Conservation (phyloP, 2,329 filamentous ascomycete genomes). For the Rasamsonia emersonii region DNA sequence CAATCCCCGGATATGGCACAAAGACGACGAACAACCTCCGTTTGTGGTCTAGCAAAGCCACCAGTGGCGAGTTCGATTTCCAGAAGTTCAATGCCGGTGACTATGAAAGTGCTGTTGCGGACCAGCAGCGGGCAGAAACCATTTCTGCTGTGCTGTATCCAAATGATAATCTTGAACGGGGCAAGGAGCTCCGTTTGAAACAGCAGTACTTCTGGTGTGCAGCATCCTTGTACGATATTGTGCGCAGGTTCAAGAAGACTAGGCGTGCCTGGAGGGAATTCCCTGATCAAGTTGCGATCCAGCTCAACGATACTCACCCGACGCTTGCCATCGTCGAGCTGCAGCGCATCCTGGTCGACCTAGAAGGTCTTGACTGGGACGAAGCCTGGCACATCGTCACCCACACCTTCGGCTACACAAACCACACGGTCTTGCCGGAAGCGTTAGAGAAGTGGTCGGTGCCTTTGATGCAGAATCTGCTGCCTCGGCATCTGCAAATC, state of each 20-base stretch:
- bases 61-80: constrained; percentile 96
- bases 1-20: constrained; percentile 83
- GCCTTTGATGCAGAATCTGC: constrained; percentile 78
- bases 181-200: constrained; percentile 95
- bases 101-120: constrained; percentile 95
- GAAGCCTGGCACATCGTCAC: constrained; percentile 78
- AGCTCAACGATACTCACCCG: constrained; percentile 96
- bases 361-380: constrained; percentile 89
- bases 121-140: constrained; percentile 96
- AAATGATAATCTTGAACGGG: constrained; percentile 92
- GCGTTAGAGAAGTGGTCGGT: constrained; percentile 98
- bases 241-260: constrained; percentile 96
- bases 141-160: constrained; percentile 97
- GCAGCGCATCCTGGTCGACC: constrained; percentile 81
- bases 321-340: constrained; percentile 94
- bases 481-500: constrained; percentile 90
- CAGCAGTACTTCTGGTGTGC: constrained; percentile 99
- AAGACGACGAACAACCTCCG: constrained; percentile 91
- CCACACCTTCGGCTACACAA: constrained; percentile 86
- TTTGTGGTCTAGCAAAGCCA: constrained; percentile 95
- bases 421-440: constrained; percentile 95
- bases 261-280: constrained; percentile 88
- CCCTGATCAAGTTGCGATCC: constrained; percentile 89
- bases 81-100: constrained; percentile 98
- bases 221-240: constrained; percentile 90